Evolutionary conservation across 2,329 filamentous ascomycete species (phyloP), one percentile per base, ranked within the genome.

Genomic region (Aspergillus sp.): DNA sequence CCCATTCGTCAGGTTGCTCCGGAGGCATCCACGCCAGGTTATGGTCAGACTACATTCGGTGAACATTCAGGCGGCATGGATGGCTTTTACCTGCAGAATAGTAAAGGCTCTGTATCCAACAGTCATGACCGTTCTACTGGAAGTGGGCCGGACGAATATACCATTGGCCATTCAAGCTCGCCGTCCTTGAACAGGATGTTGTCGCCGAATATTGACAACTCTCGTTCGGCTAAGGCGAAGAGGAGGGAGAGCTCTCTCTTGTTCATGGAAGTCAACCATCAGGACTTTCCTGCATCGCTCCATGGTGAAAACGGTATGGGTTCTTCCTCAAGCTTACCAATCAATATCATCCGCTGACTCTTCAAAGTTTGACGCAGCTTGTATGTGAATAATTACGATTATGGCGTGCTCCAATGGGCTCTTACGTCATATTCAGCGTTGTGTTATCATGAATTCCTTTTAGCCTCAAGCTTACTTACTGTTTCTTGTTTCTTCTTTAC

Each of bases 1-100:
- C 86, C 88, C 19, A 82, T 86, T 23, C 83, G 83, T 62, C 87
- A 89, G 69, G 86, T 87, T 79, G 88, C 88, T 71, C 83, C 84
- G 2, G 86, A 89, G 64, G 76, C 88, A n/a, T 85, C 87, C 6
- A 88, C 86, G 0, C 86, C 86, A 32, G 82, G 82, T 2, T 88
- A 88, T 69, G 83, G 84, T 59, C 85, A 87, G 65, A 82, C 81
- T 8, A 79, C 79, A 8, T 85, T 86, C 70, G 71, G 69, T 38
- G 63, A 67, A 60, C 58, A 73, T 53, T 66, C 64, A 42, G 74
- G 71, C 65, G 64, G 51, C 58, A 65, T 58, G 60, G 70, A 66
- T 59, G 65, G 67, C 44, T 61, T 53, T 50, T 62, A 62, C 65
- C 54, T 65, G 41, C 73, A 71, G 19, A 76, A 81, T 57, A 81